Base-by-base conservation (phyloP, 495 filamentous ascomycete species). In the Hypoxylon fragiforme region DNA sequence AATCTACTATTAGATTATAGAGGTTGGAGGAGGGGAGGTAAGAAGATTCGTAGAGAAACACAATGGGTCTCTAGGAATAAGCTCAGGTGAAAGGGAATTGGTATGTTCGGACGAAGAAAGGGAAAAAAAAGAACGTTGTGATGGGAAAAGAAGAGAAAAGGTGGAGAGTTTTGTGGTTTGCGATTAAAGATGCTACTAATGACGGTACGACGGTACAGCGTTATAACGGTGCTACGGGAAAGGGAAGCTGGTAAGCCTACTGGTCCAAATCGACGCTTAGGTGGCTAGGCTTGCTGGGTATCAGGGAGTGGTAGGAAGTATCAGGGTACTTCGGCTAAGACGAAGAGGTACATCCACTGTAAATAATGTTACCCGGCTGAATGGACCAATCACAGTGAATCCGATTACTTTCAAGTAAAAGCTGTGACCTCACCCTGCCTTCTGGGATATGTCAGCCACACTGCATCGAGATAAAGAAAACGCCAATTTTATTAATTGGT, bases 351-450 rank as follows among this genome's bases (percentile, higher is more conserved):
- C 54, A 37, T 59, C 50, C 52, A 44, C 47, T 16, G 42, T 43
- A 37, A 16, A 56, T 55, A 37, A 48, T 50, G 36, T 55, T 42
- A 44, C 55, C 56, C 62, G 65, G 58, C 39, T 62, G 49, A 65
- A 61, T 47, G 65, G 65, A 60, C 65, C 55, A 68, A 68, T 68
- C 65, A 68, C 45, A 58, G 26, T 7, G 31, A 21, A 56, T 47
- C 65, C 55, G 56, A 63, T 63, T 63, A 68, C 57, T 54, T n/a
- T 44, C 50, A 62, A 6, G 53, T 62, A 15, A 22, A 62, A 49
- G 36, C 31, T 59, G 62, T 58, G 58, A 65, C 58, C 45, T 62
- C 57, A 62, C 54, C 36, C 45, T 57, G 20, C 57, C 57, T 63
- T 1, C 15, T 37, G 31, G 44, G 40, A 50, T 62, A 36, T 57